Evolutionary conservation across 331 rosid species (phyloP).

Genomic region (Erythrophleum ivorense): DNA sequence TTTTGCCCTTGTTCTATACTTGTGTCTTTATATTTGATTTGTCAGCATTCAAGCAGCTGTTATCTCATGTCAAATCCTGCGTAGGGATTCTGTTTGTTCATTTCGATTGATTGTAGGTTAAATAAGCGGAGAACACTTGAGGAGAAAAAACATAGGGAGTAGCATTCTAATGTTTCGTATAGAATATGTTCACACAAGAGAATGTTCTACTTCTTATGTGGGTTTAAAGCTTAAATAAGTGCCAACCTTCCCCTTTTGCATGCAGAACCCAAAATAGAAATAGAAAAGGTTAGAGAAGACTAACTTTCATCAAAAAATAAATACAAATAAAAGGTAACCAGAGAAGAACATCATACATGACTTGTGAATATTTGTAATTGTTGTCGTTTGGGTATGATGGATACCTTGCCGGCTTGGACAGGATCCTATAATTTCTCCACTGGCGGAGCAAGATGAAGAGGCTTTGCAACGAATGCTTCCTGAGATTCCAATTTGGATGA

Average conservation of each 20-base stretch:
- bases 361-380: background rate
- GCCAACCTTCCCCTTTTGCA: background rate
- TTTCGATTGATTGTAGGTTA: background rate
- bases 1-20: background rate
- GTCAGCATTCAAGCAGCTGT: background rate
- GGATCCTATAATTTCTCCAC: conserved; percentile 74
- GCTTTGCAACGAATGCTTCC: conserved; percentile 77
- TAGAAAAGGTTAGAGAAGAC: background rate
- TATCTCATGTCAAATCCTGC: background rate
- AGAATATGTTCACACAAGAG: background rate
- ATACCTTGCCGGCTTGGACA: conserved; percentile 39
- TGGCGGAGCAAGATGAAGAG: conserved; percentile 67
- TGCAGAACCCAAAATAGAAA: background rate
- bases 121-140: background rate
- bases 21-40: background rate
- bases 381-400: background rate
- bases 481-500: conserved; percentile 90
- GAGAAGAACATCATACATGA: background rate
- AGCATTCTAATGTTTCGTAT: background rate
- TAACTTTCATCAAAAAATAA: background rate
- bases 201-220: background rate
- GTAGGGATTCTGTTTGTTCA: background rate
- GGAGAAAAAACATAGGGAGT: background rate
- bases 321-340: background rate
- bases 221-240: background rate